Conservation (phyloP, 495 filamentous ascomycete species). For the Lasiosphaeris hirsuta region DNA sequence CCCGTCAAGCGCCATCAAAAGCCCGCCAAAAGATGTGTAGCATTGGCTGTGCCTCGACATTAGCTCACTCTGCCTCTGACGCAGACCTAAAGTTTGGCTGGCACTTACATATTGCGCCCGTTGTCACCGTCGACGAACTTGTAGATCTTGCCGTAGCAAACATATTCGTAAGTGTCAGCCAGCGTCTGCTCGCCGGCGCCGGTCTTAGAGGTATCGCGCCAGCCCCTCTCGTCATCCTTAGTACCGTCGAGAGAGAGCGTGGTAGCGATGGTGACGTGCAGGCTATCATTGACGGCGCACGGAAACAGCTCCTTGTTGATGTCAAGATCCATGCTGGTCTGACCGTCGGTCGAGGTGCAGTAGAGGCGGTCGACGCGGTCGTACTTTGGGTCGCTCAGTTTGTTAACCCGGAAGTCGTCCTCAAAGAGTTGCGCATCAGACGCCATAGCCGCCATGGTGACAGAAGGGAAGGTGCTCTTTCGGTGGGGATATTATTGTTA, state of each 20-base stretch:
- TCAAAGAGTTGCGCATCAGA: conserved; percentile 89
- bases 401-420: conserved; percentile 80
- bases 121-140: conserved; percentile 85
- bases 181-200: conserved; percentile 61
- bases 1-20: conserved; percentile 85
- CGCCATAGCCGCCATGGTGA: conserved; percentile 45
- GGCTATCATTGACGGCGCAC: conserved; percentile 61
- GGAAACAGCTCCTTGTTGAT: conserved; percentile 93
- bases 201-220: conserved; percentile 69
- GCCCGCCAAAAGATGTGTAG: conserved; percentile 86
- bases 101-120: conserved; percentile 75
- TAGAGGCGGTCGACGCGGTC: conserved; percentile 85
- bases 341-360: conserved; percentile 65
- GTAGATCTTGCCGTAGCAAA: conserved; percentile 97
- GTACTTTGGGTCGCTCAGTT: conserved; percentile 79
- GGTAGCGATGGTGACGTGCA: conserved; percentile 76
- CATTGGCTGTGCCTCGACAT: conserved; percentile 61
- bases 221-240: conserved; percentile 66
- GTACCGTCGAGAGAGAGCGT: conserved; percentile 81
- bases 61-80: not conserved
- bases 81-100: not conserved
- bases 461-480: conserved; percentile 27
- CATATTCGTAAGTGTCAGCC: conserved; percentile 93
- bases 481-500: not conserved
- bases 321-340: conserved; percentile 78